Evolutionary conservation across 208 protist genomes (phyloP).

Genomic region (Trypanosoma brucei): DNA sequence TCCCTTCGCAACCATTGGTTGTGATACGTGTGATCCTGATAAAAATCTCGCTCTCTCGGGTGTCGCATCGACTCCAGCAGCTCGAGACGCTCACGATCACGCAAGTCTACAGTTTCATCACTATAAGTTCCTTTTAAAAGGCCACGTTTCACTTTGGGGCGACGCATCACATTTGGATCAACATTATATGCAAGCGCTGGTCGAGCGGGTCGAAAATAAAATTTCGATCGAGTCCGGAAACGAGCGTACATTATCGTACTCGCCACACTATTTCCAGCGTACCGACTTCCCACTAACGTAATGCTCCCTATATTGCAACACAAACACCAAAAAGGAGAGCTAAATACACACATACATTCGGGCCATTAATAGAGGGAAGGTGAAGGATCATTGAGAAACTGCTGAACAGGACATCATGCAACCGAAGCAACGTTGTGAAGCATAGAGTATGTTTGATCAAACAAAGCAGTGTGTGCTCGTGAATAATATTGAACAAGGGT

Average conservation of each 20-base stretch:
- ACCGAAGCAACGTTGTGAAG: too few species aligned
- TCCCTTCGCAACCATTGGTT: constrained; percentile 83
- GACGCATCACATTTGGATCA: constrained; percentile 53
- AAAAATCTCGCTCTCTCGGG: constrained; percentile 85
- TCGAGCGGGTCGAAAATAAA: constrained; percentile 65
- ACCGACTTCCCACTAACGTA: too few species aligned
- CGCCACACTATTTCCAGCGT: too few species aligned
- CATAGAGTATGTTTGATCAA: too few species aligned
- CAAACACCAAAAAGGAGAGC: too few species aligned
- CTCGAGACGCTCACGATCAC: constrained; percentile 72
- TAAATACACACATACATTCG: too few species aligned
- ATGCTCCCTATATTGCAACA: too few species aligned
- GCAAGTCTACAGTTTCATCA: constrained; percentile 73
- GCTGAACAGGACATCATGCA: too few species aligned
- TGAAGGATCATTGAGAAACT: too few species aligned
- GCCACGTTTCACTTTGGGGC: constrained; percentile 58
- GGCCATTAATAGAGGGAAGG: too few species aligned
- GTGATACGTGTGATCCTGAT: constrained; percentile 91
- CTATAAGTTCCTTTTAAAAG: constrained; percentile 66
- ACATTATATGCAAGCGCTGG: constrained; percentile 68
- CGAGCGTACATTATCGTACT: constrained; percentile 65
- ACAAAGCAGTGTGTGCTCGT: too few species aligned
- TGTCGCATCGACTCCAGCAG: constrained; percentile 79
- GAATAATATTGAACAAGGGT: too few species aligned
- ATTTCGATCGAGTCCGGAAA: constrained; percentile 74